Base-by-base conservation (phyloP, 2,329 filamentous ascomycete genomes). In the Calonectria ilicicola region DNA sequence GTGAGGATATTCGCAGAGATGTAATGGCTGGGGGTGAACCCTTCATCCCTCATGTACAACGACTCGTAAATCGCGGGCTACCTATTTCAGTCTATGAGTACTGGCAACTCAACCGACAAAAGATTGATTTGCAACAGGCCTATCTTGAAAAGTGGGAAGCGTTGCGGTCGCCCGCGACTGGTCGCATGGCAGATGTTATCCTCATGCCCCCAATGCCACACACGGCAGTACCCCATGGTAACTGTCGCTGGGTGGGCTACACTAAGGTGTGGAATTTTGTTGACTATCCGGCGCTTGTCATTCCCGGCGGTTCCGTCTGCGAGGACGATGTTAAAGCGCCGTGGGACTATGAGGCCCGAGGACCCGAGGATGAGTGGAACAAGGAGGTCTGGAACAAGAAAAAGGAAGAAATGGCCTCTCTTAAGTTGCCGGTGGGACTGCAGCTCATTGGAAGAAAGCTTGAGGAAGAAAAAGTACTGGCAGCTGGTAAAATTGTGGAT, bases 91-190 rank as follows among this genome's bases (percentile, higher is more conserved):
- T 93, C 0, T 92, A 90, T 70, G 85, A 91, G 5, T 93, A 93
- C 81, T 93, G 91, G 92, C 91, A 93, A 75, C 84, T 93, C 8
- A 93, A 93, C 81, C 89, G 85, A 72, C 85, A 86, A 29, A 93
- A 93, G 77, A 69, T 85, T 29, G 83, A 82, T 0, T 60, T 81
- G 0, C 80, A 81, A 29, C 79, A 81, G 26, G 74, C 74, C 1
- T 92, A 91, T 68, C 84, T 92, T 1, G 86, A 91, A 62, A 89
- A 91, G 70, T 93, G 91, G 91, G 87, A 88, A 53, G 79, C 79
- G 0, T 82, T 84, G 1, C 82, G 77, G 19, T 89, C 86, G 3
- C 78, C 83, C 0, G 73, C 40, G 0, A 87, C 87, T 0, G 89
- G 88, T 0, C 83, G 82, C 6, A 75, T 78, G 0, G 88, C 91